Evolutionary conservation across 176 grass and related monocot genomes (phyloP).

Genomic region (Alloteropsis semialata): DNA sequence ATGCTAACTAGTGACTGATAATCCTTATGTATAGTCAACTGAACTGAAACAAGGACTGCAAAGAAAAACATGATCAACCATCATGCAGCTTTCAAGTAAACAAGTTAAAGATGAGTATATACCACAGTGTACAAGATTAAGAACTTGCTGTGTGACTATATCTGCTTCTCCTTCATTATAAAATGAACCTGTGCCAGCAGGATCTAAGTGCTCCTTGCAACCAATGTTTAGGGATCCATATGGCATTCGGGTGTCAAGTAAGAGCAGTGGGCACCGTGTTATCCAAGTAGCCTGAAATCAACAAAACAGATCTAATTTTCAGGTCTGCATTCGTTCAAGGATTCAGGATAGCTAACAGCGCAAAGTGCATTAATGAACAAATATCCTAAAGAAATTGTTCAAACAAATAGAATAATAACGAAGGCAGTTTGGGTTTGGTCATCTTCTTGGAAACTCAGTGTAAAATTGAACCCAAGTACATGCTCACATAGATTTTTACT

Average conservation of each 20-base stretch:
- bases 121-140: slow-evolving; percentile 90
- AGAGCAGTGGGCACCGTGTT: slow-evolving; percentile 76
- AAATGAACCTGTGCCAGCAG: slow-evolving; percentile 86
- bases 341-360: slow-evolving; percentile 2
- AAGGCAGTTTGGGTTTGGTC: neutral
- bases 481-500: no score
- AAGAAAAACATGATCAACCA: neutral
- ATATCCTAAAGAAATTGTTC: neutral
- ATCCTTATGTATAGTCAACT: neutral
- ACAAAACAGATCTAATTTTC: slow-evolving; percentile 24
- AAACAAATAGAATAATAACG: slow-evolving; percentile 2
- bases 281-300: slow-evolving; percentile 71
- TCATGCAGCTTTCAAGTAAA: neutral
- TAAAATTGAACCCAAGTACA: no score
- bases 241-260: slow-evolving; percentile 91
- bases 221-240: slow-evolving; percentile 63
- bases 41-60: slow-evolving; percentile 16
- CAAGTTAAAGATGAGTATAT: slow-evolving; percentile 30
- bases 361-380: slow-evolving; percentile 11
- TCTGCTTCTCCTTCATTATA: slow-evolving; percentile 97
- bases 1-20: neutral
- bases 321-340: neutral
- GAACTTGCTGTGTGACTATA: slow-evolving; percentile 84
- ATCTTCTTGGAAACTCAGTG: no score
- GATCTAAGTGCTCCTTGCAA: slow-evolving; percentile 85